Evolutionary conservation across 2,329 filamentous ascomycete genomes (phyloP).

Genomic region (Aspergillus latus): DNA sequence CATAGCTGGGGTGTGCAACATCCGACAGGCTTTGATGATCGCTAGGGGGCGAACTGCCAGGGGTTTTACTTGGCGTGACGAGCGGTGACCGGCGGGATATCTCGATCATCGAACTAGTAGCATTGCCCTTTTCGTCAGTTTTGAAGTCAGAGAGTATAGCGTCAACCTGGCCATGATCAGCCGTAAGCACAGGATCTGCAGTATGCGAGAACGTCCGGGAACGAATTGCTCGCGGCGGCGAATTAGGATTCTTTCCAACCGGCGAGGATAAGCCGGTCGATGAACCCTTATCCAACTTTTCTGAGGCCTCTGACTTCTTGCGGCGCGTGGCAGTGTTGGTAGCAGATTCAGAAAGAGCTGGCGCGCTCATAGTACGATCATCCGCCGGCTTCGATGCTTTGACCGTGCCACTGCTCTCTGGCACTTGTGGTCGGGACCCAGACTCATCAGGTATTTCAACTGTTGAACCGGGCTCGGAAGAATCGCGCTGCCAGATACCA

Average conservation of each 20-base stretch:
- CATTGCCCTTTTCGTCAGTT: constrained; percentile 59
- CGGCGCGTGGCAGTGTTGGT: constrained; percentile 28
- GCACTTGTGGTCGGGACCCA: constrained; percentile 23
- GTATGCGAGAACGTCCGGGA: constrained; percentile 63
- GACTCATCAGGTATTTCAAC: constrained; percentile 41
- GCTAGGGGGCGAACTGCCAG: constrained; percentile 45
- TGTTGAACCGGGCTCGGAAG: constrained; percentile 43
- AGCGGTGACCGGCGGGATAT: constrained; percentile 63
- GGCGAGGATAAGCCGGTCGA: constrained; percentile 29
- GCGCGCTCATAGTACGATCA: constrained; percentile 36
- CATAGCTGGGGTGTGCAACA: constrained; percentile 43
- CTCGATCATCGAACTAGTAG: constrained; percentile 65
- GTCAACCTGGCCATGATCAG: constrained; percentile 67
- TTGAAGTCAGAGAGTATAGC: constrained; percentile 58
- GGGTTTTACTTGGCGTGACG: constrained; percentile 53
- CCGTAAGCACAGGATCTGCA: constrained; percentile 65
- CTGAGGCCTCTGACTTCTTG: constrained; percentile 27
- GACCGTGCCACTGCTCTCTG: constrained; percentile 23
- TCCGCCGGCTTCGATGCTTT: constrained; percentile 35
- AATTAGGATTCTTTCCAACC: constrained; percentile 36
- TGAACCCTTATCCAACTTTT: constrained; percentile 21
- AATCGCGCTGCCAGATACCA: constrained; percentile 68
- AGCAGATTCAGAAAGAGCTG: constrained; percentile 27
- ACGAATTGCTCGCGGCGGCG: constrained; percentile 57
- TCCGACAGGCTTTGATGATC: constrained; percentile 36